phyloP scores from a whole-genome alignment of 495 filamentous ascomycete species.

The Entonaema liquescens region DNA sequence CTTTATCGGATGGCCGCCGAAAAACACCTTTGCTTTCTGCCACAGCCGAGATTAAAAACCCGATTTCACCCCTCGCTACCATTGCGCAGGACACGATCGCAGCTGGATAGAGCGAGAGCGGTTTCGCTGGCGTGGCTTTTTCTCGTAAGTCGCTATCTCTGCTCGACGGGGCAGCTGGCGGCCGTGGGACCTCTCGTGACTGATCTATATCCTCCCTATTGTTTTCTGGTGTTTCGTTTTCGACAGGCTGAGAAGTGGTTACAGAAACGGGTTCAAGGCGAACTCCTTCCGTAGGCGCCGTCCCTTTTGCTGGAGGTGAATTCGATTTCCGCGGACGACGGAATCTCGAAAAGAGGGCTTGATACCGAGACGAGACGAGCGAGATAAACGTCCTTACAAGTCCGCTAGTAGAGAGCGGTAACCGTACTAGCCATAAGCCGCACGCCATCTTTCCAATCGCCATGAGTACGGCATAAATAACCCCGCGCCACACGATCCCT shows the following conservation, averaged over 20 bases:
- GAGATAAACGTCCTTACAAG: neutral
- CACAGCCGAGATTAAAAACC: constrained; percentile 77
- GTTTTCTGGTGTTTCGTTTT: neutral
- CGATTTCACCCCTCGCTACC: constrained; percentile 81
- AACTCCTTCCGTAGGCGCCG: neutral
- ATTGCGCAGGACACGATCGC: constrained; percentile 69
- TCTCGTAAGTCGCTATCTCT: neutral
- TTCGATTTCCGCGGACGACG: neutral
- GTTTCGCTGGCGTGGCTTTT: constrained; percentile 46
- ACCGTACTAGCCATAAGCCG: constrained; percentile 69
- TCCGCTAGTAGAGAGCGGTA: constrained; percentile 38
- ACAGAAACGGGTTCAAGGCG: neutral
- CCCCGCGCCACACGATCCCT: constrained; percentile 72
- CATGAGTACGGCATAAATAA: constrained; percentile 79
- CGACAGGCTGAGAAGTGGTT: neutral
- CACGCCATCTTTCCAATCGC: constrained; percentile 67
- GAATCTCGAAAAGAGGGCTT: constrained; percentile 7
- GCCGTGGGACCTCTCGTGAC: neutral
- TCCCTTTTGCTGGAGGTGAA: neutral
- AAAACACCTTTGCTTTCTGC: constrained; percentile 70
- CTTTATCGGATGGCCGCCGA: constrained; percentile 37
- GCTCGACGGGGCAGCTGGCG: neutral
- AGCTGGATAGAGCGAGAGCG: constrained; percentile 66
- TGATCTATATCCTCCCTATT: neutral
- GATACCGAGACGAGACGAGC: constrained; percentile 18